These are phyloP conservation scores for Lichtheimia hyalospora DNA, from an alignment of 371 early-diverging fungal species.

Conservation along the genomic window DNA sequence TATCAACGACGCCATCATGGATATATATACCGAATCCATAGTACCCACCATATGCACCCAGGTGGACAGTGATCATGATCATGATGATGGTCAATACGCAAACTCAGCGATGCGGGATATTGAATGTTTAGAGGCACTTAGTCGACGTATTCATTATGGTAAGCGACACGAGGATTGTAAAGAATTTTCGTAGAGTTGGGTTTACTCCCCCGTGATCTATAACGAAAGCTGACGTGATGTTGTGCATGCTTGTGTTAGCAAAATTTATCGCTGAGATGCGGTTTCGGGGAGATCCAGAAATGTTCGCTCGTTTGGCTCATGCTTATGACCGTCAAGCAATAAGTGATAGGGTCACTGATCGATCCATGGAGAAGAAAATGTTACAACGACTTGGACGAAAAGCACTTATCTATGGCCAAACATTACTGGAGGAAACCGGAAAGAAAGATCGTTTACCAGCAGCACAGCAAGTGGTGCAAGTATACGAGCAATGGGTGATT, in stretches of 20 bases:
- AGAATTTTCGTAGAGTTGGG: background rate
- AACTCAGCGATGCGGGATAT: constrained; percentile 91
- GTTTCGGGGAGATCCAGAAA: constrained; percentile 77
- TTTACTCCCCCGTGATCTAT: too few relatives aligned
- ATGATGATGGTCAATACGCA: constrained; percentile 90
- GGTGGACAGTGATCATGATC: background rate
- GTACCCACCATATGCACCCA: constrained; percentile 63
- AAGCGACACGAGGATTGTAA: constrained; percentile 4
- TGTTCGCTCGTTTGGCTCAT: constrained; percentile 84
- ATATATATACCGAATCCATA: constrained; percentile 75
- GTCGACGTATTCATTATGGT: constrained; percentile 95
- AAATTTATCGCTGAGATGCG: constrained; percentile 97
- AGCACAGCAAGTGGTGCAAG: constrained; percentile 73
- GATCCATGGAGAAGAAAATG: constrained; percentile 78
- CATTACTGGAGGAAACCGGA: constrained; percentile 44
- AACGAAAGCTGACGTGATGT: background rate
- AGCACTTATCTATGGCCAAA: constrained; percentile 93
- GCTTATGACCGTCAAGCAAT: constrained; percentile 76
- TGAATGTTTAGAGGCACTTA: constrained; percentile 89
- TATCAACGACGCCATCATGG: constrained; percentile 77
- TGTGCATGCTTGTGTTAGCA: constrained; percentile 44
- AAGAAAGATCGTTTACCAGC: constrained; percentile 58
- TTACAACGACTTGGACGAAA: constrained; percentile 83
- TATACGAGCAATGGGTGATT: constrained; percentile 89
- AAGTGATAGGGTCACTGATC: constrained; percentile 84